A percentile compares a stretch with the other conserved stretches of the same genome.
phyloP scores from a whole-genome alignment of 305 asterid species.

The Withania somnifera region DNA sequence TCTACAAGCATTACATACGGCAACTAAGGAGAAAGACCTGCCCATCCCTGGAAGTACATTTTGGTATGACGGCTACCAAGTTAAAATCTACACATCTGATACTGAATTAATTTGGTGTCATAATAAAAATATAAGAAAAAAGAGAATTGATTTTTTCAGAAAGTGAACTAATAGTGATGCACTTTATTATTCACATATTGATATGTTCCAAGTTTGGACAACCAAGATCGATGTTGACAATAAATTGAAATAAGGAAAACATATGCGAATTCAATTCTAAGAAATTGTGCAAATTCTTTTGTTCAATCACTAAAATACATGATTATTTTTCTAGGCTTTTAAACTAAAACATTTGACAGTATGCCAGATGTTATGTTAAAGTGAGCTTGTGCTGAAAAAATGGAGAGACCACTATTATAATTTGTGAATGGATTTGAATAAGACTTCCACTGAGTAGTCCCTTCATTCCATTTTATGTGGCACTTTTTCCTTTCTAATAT shows the following conservation, averaged over 20 bases:
- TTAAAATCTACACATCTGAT: neutral
- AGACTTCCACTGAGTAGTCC: neutral
- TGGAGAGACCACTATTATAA: neutral
- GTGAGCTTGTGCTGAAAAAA: neutral
- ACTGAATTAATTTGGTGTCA: neutral
- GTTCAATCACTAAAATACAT: neutral
- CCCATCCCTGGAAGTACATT: conserved; percentile 84
- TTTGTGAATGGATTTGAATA: neutral
- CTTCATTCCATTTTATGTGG: neutral
- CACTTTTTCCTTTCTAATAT: neutral
- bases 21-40: conserved; percentile 76
- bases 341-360: neutral
- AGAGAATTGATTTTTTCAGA: neutral
- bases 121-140: neutral
- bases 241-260: no score
- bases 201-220: no score
- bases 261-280: no score
- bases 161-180: neutral
- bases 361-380: neutral
- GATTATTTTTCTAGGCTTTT: neutral
- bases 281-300: neutral
- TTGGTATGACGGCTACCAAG: conserved; percentile 40
- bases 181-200: neutral
- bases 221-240: no score
- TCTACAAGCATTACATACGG: conserved; percentile 75